Evolutionary conservation across 257 asterid species (phyloP), one percentile per base, ranked within the genome.

Genomic region (Solanum neorickii): DNA sequence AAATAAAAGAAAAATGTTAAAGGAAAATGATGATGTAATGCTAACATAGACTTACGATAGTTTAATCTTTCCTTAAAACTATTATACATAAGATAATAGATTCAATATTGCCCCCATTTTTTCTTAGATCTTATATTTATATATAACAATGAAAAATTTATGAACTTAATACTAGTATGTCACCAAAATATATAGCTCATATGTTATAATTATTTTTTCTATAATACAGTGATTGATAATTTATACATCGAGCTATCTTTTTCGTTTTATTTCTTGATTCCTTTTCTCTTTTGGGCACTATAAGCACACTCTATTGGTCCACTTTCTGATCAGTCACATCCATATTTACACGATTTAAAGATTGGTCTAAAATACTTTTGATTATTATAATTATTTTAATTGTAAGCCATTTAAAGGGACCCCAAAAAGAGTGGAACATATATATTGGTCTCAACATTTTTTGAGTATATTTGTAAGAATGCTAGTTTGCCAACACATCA

Each of bases 11-110:
- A 52, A 78, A 5, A n/a, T 4, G 12, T 0, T 37, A 37, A 42
- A 13, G 18, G 21, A 44, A 42, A 80, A 80, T 44, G 72, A 82
- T 87, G 84, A 87, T 70, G 87, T 82, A 82, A 87, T 72, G 87
- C 89, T 83, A 46, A 87, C 89, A 82, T 68, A 62, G 31, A 62
- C 2, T 62, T 62, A n/a, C 13, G 3, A 23, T 62, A 23, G 29
- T 62, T 3, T 13, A n/a, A 23, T 3, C 15, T 29, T 62, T 62
- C 14, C 7, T 62, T 23, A 62, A 62, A 13, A 62, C 25, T 62
- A 23, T 62, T 23, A 23, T 23, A 9, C 3, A 23, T 62, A 62
- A 39, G 21, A 73, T 73, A 37, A 74, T 37, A 7, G 2, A 39
- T 5, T 37, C 11, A 35, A 20, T 37, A 13, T 37, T n/a, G 1